Evolutionary conservation across 1,284 basidiomycete genomes (phyloP).

Genomic region (Ustilago trichophora): DNA sequence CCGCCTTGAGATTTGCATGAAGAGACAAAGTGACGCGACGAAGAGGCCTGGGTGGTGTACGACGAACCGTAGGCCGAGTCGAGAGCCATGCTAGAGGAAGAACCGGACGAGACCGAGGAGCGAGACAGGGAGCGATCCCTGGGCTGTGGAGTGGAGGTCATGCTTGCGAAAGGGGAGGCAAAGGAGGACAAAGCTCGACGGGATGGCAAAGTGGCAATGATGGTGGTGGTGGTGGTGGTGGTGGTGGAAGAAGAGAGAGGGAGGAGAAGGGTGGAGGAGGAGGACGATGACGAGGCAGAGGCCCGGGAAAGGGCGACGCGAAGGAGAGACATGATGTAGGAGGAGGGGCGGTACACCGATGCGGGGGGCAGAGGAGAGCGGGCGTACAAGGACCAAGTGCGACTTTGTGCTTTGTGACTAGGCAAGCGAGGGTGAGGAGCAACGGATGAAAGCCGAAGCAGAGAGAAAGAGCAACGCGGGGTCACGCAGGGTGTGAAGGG

Average conservation of each 20-base stretch:
- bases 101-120: slow-evolving; percentile 26
- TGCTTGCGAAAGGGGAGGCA: slow-evolving; percentile 12
- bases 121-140: slow-evolving; percentile 21
- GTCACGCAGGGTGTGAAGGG: too few relatives aligned
- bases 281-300: slow-evolving; percentile 2
- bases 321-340: slow-evolving; percentile 22
- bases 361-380: not conserved
- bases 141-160: slow-evolving; percentile 6
- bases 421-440: not conserved
- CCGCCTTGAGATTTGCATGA: slow-evolving; percentile 45
- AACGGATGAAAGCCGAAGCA: too few relatives aligned
- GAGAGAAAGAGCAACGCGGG: too few relatives aligned
- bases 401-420: too few relatives aligned
- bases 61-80: slow-evolving; percentile 30
- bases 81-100: slow-evolving; percentile 23
- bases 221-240: slow-evolving; percentile 1
- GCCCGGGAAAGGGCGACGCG: slow-evolving; percentile 25
- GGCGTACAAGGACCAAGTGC: not conserved
- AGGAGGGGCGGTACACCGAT: too few relatives aligned
- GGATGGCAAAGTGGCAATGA: slow-evolving; percentile 2
- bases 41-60: slow-evolving; percentile 34
- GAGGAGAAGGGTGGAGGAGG: slow-evolving; percentile 7
- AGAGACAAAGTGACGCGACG: slow-evolving; percentile 32
- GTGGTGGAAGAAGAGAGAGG: too few relatives aligned
- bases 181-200: slow-evolving; percentile 15